These are phyloP conservation scores for Mortierella sp. DNA, from an alignment of 371 early-diverging fungal genomes.

Conservation along the genomic window DNA sequence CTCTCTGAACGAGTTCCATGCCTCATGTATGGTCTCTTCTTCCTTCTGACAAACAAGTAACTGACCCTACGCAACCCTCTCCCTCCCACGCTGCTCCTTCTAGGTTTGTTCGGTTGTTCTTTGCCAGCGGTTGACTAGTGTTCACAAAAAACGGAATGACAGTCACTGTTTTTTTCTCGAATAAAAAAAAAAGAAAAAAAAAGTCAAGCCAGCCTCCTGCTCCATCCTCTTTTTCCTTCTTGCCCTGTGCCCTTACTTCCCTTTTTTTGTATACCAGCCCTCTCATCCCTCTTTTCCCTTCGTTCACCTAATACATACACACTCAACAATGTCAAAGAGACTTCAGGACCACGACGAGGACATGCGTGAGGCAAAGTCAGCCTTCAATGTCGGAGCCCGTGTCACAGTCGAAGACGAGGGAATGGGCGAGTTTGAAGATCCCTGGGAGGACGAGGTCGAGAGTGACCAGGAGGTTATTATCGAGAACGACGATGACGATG, in stretches of 20 bases:
- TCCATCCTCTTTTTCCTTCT: neutral
- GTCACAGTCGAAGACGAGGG: slow-evolving; percentile 68
- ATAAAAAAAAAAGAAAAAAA: slow-evolving; percentile 3
- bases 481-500: slow-evolving; percentile 70
- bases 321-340: slow-evolving; percentile 69
- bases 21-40: neutral
- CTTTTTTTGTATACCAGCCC: slow-evolving; percentile 9
- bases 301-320: slow-evolving; percentile 12
- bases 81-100: neutral
- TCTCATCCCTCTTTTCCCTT: neutral
- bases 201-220: neutral
- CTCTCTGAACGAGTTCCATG: slow-evolving; percentile 49
- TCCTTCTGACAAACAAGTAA: neutral
- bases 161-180: slow-evolving; percentile 1
- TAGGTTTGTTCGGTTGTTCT: neutral
- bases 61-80: neutral
- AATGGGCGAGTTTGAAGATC: slow-evolving; percentile 98
- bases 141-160: neutral
- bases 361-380: slow-evolving; percentile 63
- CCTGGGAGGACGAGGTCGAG: slow-evolving; percentile 94
- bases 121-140: neutral
- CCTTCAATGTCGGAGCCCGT: slow-evolving; percentile 59
- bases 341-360: slow-evolving; percentile 67
- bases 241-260: slow-evolving; percentile 9
- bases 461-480: slow-evolving; percentile 75